Evolutionary conservation across 2,329 filamentous ascomycete species (phyloP).

Genomic region (Xylaria sp.): DNA sequence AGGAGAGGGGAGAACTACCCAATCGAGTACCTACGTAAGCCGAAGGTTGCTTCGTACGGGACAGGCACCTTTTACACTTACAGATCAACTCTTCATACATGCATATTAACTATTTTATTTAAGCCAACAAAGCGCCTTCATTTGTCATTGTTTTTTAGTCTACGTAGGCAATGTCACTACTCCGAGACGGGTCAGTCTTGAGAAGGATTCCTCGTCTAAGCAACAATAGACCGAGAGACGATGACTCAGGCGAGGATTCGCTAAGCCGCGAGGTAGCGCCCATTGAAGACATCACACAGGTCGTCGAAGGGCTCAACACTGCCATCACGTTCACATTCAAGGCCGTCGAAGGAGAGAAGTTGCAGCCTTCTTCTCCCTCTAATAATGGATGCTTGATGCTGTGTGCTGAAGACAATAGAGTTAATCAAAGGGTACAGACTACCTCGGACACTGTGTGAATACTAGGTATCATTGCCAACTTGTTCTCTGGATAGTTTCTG

Average conservation of each 20-base stretch:
- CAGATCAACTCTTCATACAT: background rate
- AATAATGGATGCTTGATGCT: conserved; percentile 1
- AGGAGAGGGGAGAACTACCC: background rate
- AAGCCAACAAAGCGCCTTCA: background rate
- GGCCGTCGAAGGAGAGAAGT: conserved; percentile 17
- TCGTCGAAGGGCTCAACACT: conserved; percentile 8
- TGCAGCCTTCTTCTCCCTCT: background rate
- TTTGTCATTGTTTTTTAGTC: background rate
- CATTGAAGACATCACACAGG: conserved; percentile 17
- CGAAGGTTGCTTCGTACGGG: background rate
- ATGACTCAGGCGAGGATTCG: background rate
- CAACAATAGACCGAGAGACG: background rate
- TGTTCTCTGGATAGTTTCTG: background rate
- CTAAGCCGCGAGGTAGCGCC: conserved; percentile 9
- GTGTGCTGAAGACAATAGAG: conserved; percentile 9
- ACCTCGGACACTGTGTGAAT: background rate
- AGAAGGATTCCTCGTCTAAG: background rate
- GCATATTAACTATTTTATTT: background rate
- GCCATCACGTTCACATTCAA: conserved; percentile 26
- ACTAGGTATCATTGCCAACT: background rate
- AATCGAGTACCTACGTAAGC: background rate
- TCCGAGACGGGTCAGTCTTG: conserved; percentile 21
- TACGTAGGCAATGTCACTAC: conserved; percentile 10
- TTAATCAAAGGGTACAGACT: conserved; percentile 7
- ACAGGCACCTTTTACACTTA: background rate